These are phyloP conservation scores for Aspergillus asperescens DNA, from an alignment of 495 filamentous ascomycete genomes.

Conservation along the genomic window DNA sequence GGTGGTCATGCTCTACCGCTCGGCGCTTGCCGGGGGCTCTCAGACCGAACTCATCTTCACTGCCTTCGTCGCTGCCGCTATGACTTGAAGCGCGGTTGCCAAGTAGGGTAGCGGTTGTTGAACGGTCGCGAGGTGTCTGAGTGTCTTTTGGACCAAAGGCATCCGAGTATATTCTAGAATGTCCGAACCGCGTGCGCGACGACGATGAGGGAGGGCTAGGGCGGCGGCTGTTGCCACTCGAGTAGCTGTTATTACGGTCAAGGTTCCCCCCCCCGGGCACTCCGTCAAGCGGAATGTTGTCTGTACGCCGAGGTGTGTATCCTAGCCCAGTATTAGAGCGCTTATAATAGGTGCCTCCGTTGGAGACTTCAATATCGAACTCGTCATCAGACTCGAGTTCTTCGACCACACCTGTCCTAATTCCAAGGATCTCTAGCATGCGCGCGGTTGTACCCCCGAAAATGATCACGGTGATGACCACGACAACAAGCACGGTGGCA, in stretches of 20 bases:
- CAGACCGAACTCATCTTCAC: slow-evolving; percentile 50
- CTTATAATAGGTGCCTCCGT: slow-evolving; percentile 72
- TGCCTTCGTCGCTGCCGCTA: slow-evolving; percentile 38
- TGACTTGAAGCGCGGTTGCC: slow-evolving; percentile 45
- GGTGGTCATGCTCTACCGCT: slow-evolving; percentile 55
- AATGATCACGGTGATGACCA: slow-evolving; percentile 96
- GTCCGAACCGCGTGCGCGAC: slow-evolving; percentile 40
- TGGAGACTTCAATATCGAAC: slow-evolving; percentile 89
- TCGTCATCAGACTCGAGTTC: slow-evolving; percentile 97
- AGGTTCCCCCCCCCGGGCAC: slow-evolving; percentile 34
- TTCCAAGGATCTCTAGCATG: slow-evolving; percentile 94
- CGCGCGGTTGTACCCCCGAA: slow-evolving; percentile 98
- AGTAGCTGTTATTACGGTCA: slow-evolving; percentile 44
- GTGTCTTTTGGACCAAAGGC: slow-evolving; percentile 45
- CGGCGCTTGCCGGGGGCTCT: slow-evolving; percentile 49
- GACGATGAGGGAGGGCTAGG: slow-evolving; percentile 46
- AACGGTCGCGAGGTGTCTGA: slow-evolving; percentile 37
- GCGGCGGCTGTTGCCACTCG: slow-evolving; percentile 49
- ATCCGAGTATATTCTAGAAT: slow-evolving; percentile 54
- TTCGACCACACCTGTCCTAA: slow-evolving; percentile 91
- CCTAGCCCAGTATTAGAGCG: slow-evolving; percentile 65
- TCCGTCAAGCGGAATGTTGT: slow-evolving; percentile 50
- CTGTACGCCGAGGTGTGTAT: slow-evolving; percentile 61
- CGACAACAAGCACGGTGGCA: slow-evolving; percentile 92
- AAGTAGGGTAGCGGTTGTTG: slow-evolving; percentile 37